A percentile compares a stretch with the other conserved stretches of the same genome.
Conservation (phyloP, 345 rosid genomes). For the Rhodamnia argentea region DNA sequence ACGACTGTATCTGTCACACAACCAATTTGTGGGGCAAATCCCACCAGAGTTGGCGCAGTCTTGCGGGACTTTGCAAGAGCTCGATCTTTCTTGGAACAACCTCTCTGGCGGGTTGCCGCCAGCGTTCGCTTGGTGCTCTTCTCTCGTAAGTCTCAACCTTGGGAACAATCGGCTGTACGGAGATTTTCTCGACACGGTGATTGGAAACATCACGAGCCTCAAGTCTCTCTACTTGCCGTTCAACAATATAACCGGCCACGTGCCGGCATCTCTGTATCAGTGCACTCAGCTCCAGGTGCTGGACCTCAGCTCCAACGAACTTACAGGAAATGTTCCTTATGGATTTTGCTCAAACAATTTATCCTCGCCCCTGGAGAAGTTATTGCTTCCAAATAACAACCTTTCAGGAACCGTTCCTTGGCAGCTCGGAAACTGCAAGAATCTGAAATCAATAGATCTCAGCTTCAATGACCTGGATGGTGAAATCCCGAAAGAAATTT, state of each 20-base stretch:
- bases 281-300: constrained; percentile 60
- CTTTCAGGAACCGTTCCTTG: constrained; percentile 65
- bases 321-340: constrained; percentile 54
- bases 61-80: constrained; percentile 43
- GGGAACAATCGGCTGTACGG: constrained; percentile 68
- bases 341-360: constrained; percentile 47
- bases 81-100: constrained; percentile 66
- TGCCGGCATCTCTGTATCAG: constrained; percentile 53
- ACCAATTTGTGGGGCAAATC: constrained; percentile 48
- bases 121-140: constrained; percentile 36
- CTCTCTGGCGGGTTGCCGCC: constrained; percentile 57
- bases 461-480: constrained; percentile 80
- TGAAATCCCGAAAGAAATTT: constrained; percentile 50
- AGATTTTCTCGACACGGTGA: constrained; percentile 54
- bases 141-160: constrained; percentile 51
- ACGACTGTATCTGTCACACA: constrained; percentile 47
- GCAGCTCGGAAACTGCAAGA: constrained; percentile 70
- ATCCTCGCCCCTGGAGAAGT: constrained; percentile 44
- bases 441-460: constrained; percentile 60
- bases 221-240: constrained; percentile 45
- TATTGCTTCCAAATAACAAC: constrained; percentile 58
- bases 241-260: constrained; percentile 68
- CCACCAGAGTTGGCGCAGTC: constrained; percentile 56
- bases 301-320: constrained; percentile 69
- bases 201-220: constrained; percentile 47